A percentile compares a stretch with the other conserved stretches of the same genome.
Conservation (phyloP, 495 filamentous ascomycete genomes). For the Penicillium daleae region DNA sequence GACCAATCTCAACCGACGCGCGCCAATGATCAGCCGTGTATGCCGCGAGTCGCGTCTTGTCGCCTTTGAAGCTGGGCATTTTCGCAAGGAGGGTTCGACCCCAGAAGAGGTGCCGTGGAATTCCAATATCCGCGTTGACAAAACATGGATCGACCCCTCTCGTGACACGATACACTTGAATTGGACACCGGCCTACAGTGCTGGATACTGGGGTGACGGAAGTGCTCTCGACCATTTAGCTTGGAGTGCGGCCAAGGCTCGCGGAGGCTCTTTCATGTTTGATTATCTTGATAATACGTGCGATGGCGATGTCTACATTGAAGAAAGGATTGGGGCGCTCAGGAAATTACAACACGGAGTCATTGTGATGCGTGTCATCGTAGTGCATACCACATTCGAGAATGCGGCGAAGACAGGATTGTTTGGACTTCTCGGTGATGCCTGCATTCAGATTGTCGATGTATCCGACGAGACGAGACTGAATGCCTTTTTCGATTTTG, state of each 20-base stretch:
- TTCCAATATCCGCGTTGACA: background rate
- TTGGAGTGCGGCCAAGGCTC: background rate
- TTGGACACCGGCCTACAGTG: background rate
- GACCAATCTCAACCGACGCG: background rate
- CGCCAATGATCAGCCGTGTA: background rate
- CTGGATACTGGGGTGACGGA: background rate
- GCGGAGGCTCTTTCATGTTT: slow-evolving; percentile 5
- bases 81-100: background rate
- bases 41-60: slow-evolving; percentile 1
- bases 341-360: background rate
- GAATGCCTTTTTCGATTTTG: background rate
- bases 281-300: background rate
- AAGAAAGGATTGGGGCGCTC: background rate
- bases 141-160: background rate
- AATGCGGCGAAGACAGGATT: slow-evolving; percentile 1
- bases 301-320: background rate
- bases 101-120: background rate
- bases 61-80: background rate
- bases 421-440: slow-evolving; percentile 8
- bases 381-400: slow-evolving; percentile 1
- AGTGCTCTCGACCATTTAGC: background rate
- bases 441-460: background rate
- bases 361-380: slow-evolving; percentile 4
- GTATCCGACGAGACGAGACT: slow-evolving; percentile 8
- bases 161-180: background rate